phyloP scores from a whole-genome alignment of 768 basidiomycete species.

The Daedaleopsis sinensis region DNA sequence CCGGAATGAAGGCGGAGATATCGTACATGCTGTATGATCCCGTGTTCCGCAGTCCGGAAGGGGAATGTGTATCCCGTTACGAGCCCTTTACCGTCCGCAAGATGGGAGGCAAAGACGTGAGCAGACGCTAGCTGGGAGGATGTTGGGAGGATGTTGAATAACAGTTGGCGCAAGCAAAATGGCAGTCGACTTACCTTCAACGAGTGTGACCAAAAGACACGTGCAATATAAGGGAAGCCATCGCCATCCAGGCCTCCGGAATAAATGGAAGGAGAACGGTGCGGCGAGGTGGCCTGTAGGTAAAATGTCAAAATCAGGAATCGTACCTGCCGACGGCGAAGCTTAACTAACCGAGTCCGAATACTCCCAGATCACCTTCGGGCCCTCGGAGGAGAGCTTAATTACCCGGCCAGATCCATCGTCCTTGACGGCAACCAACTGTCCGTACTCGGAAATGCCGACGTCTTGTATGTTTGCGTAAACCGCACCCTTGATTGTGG shows the following conservation, averaged over 20 bases:
- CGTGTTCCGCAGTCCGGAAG: constrained; percentile 68
- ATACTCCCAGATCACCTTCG: constrained; percentile 57
- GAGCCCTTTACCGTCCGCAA: constrained; percentile 48
- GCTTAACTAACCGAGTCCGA: constrained; percentile 50
- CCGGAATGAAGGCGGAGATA: background rate
- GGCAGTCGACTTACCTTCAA: constrained; percentile 47
- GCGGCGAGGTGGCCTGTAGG: constrained; percentile 44
- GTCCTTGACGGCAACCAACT: constrained; percentile 58
- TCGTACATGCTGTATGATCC: constrained; percentile 68
- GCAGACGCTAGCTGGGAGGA: constrained; percentile 61
- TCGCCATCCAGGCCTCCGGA: constrained; percentile 55
- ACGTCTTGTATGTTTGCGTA: constrained; percentile 65
- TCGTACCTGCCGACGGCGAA: background rate
- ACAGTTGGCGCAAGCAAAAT: background rate
- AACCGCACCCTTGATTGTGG: constrained; percentile 41
- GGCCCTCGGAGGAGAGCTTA: constrained; percentile 47
- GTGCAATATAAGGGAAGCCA: constrained; percentile 57
- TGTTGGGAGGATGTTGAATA: background rate
- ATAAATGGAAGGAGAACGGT: constrained; percentile 54
- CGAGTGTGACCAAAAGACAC: constrained; percentile 67
- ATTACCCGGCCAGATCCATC: constrained; percentile 64
- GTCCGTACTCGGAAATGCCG: constrained; percentile 55
- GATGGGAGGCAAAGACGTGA: constrained; percentile 55
- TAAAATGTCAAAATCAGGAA: constrained; percentile 11
- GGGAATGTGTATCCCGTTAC: constrained; percentile 58